phyloP scores from a whole-genome alignment of 257 asterid species.

The Solanum habrochaites region DNA sequence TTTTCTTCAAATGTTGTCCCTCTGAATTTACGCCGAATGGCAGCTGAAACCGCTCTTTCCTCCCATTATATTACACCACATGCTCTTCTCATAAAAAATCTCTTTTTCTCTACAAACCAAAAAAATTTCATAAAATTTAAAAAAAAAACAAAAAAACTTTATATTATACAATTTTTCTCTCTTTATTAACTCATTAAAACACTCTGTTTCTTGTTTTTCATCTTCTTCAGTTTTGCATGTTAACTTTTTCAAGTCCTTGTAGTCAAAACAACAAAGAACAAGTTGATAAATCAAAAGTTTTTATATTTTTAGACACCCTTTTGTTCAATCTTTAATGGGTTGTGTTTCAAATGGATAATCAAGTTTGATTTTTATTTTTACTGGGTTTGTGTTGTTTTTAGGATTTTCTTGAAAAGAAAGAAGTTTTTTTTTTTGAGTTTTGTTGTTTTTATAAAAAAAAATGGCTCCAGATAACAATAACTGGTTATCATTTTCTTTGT shows the following conservation, averaged over 20 bases:
- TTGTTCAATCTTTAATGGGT: background rate
- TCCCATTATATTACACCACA: slow-evolving; percentile 79
- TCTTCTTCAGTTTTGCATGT: background rate
- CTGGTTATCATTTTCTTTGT: slow-evolving; percentile 82
- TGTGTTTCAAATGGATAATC: background rate
- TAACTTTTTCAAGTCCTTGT: background rate
- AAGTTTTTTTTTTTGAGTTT: background rate
- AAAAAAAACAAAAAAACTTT: background rate
- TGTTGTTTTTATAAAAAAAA: background rate
- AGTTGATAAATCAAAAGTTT: background rate
- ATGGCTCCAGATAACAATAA: slow-evolving; percentile 74
- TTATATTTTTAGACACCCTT: background rate
- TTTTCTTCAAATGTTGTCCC: slow-evolving; percentile 14
- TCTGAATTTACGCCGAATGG: slow-evolving; percentile 80
- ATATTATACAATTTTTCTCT: background rate
- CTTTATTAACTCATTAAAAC: slow-evolving; percentile 10
- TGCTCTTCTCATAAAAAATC: slow-evolving; percentile 15
- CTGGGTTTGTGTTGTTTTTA: background rate
- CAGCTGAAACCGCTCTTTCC: slow-evolving; percentile 67
- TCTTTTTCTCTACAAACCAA: slow-evolving; percentile 6
- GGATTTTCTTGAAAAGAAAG: background rate
- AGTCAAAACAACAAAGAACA: background rate
- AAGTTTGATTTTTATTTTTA: background rate
- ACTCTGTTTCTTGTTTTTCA: background rate
- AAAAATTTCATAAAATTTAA: background rate